Evolutionary conservation across 768 basidiomycete genomes (phyloP), one percentile per base, ranked within the genome.

Genomic region (Glaciozyma antarctica): DNA sequence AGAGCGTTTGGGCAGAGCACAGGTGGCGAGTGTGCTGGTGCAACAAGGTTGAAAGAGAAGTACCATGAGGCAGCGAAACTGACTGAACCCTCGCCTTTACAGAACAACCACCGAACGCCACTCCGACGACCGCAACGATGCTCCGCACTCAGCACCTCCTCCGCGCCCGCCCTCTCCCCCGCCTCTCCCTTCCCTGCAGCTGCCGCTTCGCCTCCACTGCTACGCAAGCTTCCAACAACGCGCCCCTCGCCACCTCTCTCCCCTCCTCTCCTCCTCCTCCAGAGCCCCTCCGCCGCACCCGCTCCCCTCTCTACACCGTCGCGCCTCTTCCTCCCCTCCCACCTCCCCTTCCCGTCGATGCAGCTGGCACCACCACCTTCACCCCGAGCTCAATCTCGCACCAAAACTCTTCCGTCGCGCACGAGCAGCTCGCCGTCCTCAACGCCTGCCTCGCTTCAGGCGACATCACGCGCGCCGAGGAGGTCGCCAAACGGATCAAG

Each of bases 401-500:
- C 76, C 8, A 41, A 10, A 80, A 82, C 7, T 83, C 88, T 74
- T 83, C 88, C 0, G 75, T 78, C 0, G 83, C 85, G 0, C 82
- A 85, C 53, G 88, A 90, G 75, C 79, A 82, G 61, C 75, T 88
- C 16, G 84, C 87, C 0, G 82, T 93, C 68, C 87, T 93, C 77
- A 85, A 88, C 71, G 88, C 89, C 6, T 93, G 91, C 74, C 77
- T 93, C 17, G 81, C 86, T 75, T 83, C 86, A 3, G 84, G 86
- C 75, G 88, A 91, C 74, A 84, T 91, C 0, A 79, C 81, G 0
- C 86, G 91, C 8, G 90, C 90, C 10, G 83, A 83, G 68, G 78
- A 79, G 45, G 82, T 93, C 28, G 90, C 92, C 68, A 82, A 84
- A 55, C 79, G 81, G 13, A 76, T 92, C 45, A 82, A 86, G n/a